These are phyloP conservation scores for Huntiella abstrusa DNA, from an alignment of 2,329 filamentous ascomycete genomes.

Conservation along the genomic window DNA sequence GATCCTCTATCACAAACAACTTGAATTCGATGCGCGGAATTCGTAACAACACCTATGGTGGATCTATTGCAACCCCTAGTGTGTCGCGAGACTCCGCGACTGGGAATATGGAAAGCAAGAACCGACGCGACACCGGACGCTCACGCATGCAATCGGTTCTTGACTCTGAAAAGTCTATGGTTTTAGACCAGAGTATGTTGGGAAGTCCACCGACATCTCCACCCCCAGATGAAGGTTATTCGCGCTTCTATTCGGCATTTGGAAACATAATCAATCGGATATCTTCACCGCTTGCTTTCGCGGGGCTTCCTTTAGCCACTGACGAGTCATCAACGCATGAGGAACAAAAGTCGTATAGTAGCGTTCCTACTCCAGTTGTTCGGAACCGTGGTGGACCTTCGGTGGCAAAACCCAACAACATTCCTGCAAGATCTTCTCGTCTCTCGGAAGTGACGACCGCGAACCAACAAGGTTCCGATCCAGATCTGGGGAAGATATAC, in stretches of 20 bases:
- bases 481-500: conserved; percentile 68
- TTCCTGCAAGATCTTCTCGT: conserved; percentile 1
- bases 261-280: conserved; percentile 75
- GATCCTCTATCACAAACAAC: conserved; percentile 75
- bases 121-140: conserved; percentile 28
- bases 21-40: conserved; percentile 74
- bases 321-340: conserved; percentile 23
- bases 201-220: background rate
- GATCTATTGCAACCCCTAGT: conserved; percentile 51
- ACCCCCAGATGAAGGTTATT: conserved; percentile 55
- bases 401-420: background rate
- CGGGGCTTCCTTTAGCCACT: conserved; percentile 60
- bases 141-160: conserved; percentile 38
- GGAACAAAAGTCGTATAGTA: background rate
- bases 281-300: conserved; percentile 80
- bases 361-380: conserved; percentile 2
- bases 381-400: background rate
- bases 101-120: conserved; percentile 43
- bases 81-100: conserved; percentile 56
- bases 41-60: conserved; percentile 35
- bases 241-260: conserved; percentile 81
- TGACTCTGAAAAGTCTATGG: conserved; percentile 34
- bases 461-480: conserved; percentile 26
- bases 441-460: background rate
- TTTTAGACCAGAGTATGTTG: conserved; percentile 17